Base-by-base conservation (phyloP, 2,329 filamentous ascomycete species). In the Cylindrodendrum hubeiense region DNA sequence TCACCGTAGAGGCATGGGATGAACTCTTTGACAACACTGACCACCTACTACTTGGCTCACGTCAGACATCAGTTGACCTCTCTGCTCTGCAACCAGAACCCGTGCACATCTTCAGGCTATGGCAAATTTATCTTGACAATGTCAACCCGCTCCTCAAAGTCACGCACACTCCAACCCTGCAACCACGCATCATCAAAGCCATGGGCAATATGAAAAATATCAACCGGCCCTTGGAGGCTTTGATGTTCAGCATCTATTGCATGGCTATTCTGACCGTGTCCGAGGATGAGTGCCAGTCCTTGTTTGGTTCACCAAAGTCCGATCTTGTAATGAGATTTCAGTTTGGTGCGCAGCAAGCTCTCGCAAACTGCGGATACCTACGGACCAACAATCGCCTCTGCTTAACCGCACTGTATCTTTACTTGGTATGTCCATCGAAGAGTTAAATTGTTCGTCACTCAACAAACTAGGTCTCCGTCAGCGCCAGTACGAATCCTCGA, bases 101-200 rank as follows among this genome's bases (percentile, higher is more conserved):
- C 0, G 77, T 79, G 1, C 78, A 83, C 0, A 83, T 86, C 7
- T 84, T 87, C 62, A 74, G 78, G 24, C 76, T 87, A 1, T 90
- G 88, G 87, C 87, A 90, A 71, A 76, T 84, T 0, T 90, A 87
- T 66, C 75, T 90, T 0, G 83, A 89, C 28, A 88, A 88, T 43
- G 83, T 90, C 54, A 81, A 90, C 66, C 87, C 88, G 0, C 67
- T 90, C 3, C 75, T 89, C n/a, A 89, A 88, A 56, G 79, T 90
- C 37, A 85, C 86, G 0, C 88, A 90, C 68, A 82, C 83, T 0
- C 87, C 88, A 0, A 88, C 76, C 2, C 71, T 90, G 0, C 87
- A 90, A 65, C 68, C 72, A 1, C 82, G 80, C 3, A 82, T 90
- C 5, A 80, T 89, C 13, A 82, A 87, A 19, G 86, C 85, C 1